Conservation (phyloP, 1,284 basidiomycete species). For the Microbotryomycetes sp. region DNA sequence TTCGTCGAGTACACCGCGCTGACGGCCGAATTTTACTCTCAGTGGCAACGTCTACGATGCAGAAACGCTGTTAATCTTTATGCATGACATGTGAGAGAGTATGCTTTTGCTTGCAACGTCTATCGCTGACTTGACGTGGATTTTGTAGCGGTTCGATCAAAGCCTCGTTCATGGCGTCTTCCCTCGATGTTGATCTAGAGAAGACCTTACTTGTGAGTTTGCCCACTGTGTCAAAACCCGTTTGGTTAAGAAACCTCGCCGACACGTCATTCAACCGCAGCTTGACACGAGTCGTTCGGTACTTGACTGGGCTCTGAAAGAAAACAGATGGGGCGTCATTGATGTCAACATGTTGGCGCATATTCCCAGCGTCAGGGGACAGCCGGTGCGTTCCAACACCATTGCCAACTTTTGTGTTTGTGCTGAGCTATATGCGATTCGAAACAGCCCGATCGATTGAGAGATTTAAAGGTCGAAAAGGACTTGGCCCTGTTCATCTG, state of each 20-base stretch:
- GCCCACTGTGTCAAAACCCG: slow-evolving; percentile 4
- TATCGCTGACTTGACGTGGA: neutral
- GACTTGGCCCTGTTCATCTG: slow-evolving; percentile 76
- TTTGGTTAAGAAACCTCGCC: too few species aligned
- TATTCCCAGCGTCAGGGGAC: slow-evolving; percentile 46
- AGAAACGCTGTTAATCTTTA: slow-evolving; percentile 66
- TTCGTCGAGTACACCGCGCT: too few species aligned
- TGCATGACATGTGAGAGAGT: slow-evolving; percentile 82
- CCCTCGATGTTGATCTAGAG: slow-evolving; percentile 67
- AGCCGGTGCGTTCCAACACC: slow-evolving; percentile 21
- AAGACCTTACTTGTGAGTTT: slow-evolving; percentile 68
- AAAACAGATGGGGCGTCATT: slow-evolving; percentile 61
- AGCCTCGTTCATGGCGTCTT: slow-evolving; percentile 64
- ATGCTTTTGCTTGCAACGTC: neutral
- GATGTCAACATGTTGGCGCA: slow-evolving; percentile 81
- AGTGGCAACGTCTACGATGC: slow-evolving; percentile 52
- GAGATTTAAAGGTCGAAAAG: slow-evolving; percentile 49
- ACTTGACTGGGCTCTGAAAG: slow-evolving; percentile 60
- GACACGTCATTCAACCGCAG: slow-evolving; percentile 45
- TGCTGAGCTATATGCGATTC: neutral
- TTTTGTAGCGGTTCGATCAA: slow-evolving; percentile 71
- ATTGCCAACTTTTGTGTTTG: neutral
- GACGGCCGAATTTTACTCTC: neutral
- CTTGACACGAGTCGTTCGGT: slow-evolving; percentile 76
- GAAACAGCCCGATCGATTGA: slow-evolving; percentile 31